Evolutionary conservation across 352 stramenopile genomes (phyloP).

Genomic region (Pythium volutum): DNA sequence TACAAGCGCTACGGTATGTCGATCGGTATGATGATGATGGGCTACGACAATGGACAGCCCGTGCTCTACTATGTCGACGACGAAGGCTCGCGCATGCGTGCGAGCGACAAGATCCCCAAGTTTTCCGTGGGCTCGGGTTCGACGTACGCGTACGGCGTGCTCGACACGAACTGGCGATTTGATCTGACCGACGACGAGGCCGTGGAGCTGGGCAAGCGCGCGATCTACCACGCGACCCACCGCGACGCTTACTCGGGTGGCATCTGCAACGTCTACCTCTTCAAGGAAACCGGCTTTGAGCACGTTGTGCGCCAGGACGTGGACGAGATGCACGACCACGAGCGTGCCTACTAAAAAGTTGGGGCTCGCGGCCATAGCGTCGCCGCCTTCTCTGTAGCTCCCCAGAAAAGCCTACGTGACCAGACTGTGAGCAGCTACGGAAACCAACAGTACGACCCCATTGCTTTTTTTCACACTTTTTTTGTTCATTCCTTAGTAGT

Average conservation of each 20-base stretch:
- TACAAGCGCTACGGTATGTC: slow-evolving; percentile 93
- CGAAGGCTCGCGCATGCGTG: slow-evolving; percentile 97
- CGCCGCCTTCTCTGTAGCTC: neutral
- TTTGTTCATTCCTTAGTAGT: slow-evolving; percentile 11
- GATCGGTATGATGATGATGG: slow-evolving; percentile 99
- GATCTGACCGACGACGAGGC: slow-evolving; percentile 98
- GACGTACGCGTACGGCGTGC: slow-evolving; percentile 99
- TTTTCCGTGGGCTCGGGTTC: slow-evolving; percentile 99
- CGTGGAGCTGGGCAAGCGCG: slow-evolving; percentile 97
- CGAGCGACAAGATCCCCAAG: slow-evolving; percentile 92
- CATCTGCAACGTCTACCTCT: slow-evolving; percentile 96
- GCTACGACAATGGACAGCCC: slow-evolving; percentile 97
- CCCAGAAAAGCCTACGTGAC: too few species aligned
- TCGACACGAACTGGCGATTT: slow-evolving; percentile 96
- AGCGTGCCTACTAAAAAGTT: slow-evolving; percentile 50
- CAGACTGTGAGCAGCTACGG: neutral
- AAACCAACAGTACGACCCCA: neutral
- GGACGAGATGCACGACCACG: slow-evolving; percentile 97
- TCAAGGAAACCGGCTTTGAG: slow-evolving; percentile 96
- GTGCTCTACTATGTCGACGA: slow-evolving; percentile 99
- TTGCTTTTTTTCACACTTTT: slow-evolving; percentile 8
- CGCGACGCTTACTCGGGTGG: slow-evolving; percentile 98
- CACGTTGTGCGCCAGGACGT: slow-evolving; percentile 97
- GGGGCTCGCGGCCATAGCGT: too few species aligned
- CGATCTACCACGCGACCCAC: slow-evolving; percentile 99